These are phyloP conservation scores for Gnomoniopsis smithogilvyi DNA, from an alignment of 2,329 filamentous ascomycete genomes.

Conservation along the genomic window DNA sequence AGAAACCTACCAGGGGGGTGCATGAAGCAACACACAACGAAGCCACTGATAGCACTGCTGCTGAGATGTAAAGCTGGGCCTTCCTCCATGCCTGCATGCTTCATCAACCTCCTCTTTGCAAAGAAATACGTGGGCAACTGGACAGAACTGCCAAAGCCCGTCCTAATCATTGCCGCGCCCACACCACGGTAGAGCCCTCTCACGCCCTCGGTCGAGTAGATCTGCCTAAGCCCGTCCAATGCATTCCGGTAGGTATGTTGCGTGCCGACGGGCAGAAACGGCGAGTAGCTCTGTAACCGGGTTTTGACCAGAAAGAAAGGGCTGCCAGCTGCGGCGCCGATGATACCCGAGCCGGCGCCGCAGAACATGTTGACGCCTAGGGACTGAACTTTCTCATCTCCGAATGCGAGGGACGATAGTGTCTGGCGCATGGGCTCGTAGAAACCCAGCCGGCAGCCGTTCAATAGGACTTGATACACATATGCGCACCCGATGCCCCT, in stretches of 20 bases:
- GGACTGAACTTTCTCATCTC: constrained; percentile 72
- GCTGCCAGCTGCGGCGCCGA: constrained; percentile 88
- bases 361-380: constrained; percentile 91
- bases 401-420: constrained; percentile 67
- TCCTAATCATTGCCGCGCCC: constrained; percentile 90
- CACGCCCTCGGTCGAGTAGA: constrained; percentile 74
- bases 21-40: constrained; percentile 97
- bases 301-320: constrained; percentile 99
- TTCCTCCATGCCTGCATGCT: constrained; percentile 84
- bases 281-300: constrained; percentile 87
- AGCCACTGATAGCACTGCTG: constrained; percentile 85
- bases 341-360: constrained; percentile 81
- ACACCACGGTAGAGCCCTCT: constrained; percentile 86
- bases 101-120: constrained; percentile 80
- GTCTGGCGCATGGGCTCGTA: constrained; percentile 88
- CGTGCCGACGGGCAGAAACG: constrained; percentile 91
- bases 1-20: constrained; percentile 73
- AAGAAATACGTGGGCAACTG: constrained; percentile 98
- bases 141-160: constrained; percentile 91
- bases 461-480: constrained; percentile 92
- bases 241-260: constrained; percentile 91
- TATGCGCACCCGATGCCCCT: constrained; percentile 90
- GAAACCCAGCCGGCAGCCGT: constrained; percentile 94
- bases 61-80: constrained; percentile 84
- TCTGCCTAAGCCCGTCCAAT: constrained; percentile 75